phyloP scores from a whole-genome alignment of 1,284 basidiomycete genomes.

The Pseudozyma thailandica region DNA sequence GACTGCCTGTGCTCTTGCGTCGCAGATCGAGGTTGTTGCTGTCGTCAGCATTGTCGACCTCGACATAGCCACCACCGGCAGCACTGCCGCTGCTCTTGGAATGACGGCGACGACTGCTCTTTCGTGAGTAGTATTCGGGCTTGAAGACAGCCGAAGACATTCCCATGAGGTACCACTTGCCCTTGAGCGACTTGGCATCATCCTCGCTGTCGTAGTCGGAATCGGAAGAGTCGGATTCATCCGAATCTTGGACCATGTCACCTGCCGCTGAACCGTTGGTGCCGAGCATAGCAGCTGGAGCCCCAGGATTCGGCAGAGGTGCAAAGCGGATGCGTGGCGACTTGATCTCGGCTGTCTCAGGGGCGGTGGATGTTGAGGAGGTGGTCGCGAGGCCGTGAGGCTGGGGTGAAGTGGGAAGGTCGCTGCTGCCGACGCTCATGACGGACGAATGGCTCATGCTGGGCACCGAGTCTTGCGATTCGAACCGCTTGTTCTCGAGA shows the following conservation, averaged over 20 bases:
- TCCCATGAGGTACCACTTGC: conserved; percentile 63
- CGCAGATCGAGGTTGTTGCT: conserved; percentile 24
- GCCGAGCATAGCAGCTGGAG: conserved; percentile 16
- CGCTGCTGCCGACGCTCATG: conserved; percentile 35
- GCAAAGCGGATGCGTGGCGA: conserved; percentile 54
- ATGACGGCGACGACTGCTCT: conserved; percentile 32
- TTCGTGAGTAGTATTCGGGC: conserved; percentile 45
- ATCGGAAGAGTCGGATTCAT: conserved; percentile 31
- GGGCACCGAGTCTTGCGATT: conserved; percentile 46
- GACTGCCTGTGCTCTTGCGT: conserved; percentile 42
- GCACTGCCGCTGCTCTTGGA: conserved; percentile 17
- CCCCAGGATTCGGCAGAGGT: conserved; percentile 40
- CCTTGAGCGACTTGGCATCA: conserved; percentile 40
- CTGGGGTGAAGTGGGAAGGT: conserved; percentile 15
- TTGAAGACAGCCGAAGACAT: conserved; percentile 60
- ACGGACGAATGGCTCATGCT: conserved; percentile 41
- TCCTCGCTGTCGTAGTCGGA: conserved; percentile 44
- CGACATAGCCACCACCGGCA: conserved; percentile 9
- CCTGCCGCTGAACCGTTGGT: conserved; percentile 1
- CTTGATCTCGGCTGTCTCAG: conserved; percentile 25
- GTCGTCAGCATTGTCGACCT: conserved; percentile 26
- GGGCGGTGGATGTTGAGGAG: conserved; percentile 11
- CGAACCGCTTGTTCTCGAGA: conserved; percentile 34
- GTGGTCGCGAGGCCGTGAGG: conserved; percentile 1
- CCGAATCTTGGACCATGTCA: conserved; percentile 22